Base-by-base conservation (phyloP, 164 flowering plant genomes). In the Cinnamomum micranthum region DNA sequence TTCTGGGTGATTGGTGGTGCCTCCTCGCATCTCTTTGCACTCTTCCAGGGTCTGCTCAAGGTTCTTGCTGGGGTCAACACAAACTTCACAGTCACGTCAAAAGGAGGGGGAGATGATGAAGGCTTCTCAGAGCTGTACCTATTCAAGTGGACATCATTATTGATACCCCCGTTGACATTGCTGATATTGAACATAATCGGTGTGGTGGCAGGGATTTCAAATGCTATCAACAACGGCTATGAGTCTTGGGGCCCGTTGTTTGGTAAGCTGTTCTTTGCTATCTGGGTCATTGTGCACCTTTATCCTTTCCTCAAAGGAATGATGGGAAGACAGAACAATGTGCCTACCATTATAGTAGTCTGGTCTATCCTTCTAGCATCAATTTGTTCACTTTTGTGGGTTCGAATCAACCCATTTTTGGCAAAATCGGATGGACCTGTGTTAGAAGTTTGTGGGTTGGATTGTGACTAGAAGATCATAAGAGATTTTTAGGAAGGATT, bases 341-440 rank as follows among this genome's bases (percentile, higher is more conserved):
- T 78, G 24, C 89, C 89, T 15, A 86, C 89, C 17, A 85, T 86
- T 9, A 50, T 86, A 9, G 70, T 86, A 50, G 82, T 86, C 7
- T 86, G 89, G 88, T 82, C 88, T 22, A 79, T 86, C 67, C 81
- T 86, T 1, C 72, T 86, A 2, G 82, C 88, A 19, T 86, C 88
- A 4, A 78, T 83, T 15, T 55, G 81, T 59, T 78, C 83, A 59
- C 83, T 83, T 59, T 50, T 81, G 67, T 77, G 79, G 79, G 79
- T 77, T 24, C 65, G 79, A 41, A 17, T 77, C 68, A 77, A 77
- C 28, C 79, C 79, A 24, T 77, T 77, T 47, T n/a, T 72, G 13
- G 71, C 71, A 51, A 77, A 35, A 67, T 67, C 65, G 14, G 71
- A 72, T 35, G 79, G 79, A 15, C 79, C 79, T 23, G 59, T 72